These are phyloP conservation scores for Globisporangium spinosum DNA, from an alignment of 352 stramenopile species.

Conservation along the genomic window DNA sequence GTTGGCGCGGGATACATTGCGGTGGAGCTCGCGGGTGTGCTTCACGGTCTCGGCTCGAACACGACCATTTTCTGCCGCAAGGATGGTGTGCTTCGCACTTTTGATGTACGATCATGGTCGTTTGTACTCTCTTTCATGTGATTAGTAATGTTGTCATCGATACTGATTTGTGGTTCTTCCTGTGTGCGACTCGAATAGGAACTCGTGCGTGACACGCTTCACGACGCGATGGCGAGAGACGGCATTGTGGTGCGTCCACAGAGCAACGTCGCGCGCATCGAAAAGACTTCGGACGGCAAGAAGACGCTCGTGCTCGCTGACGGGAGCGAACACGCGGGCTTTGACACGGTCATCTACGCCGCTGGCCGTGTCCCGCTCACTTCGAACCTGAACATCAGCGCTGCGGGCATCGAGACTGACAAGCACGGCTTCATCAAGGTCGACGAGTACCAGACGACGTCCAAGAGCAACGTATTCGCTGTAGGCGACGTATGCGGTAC, in stretches of 20 bases:
- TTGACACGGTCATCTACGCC: conserved; percentile 90
- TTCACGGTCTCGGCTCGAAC: conserved; percentile 91
- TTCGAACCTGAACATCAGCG: conserved; percentile 61
- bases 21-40: conserved; percentile 94
- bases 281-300: conserved; percentile 38
- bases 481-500: conserved; percentile 74
- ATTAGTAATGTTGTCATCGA: not conserved
- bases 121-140: not conserved
- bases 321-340: conserved; percentile 34
- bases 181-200: conserved; percentile 17
- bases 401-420: conserved; percentile 58
- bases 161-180: not conserved
- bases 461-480: conserved; percentile 70
- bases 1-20: conserved; percentile 98
- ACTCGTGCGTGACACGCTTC: conserved; percentile 44
- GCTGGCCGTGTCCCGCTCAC: conserved; percentile 48
- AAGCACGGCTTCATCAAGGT: conserved; percentile 73
- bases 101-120: conserved; percentile 58
- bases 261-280: conserved; percentile 38
- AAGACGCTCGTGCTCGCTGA: conserved; percentile 54
- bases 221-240: conserved; percentile 56
- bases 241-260: conserved; percentile 48
- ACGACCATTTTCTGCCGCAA: conserved; percentile 88
- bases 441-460: conserved; percentile 91
- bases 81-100: conserved; percentile 82